Conservation (phyloP, 805 yeast species). For the Myxozyma neglecta region DNA sequence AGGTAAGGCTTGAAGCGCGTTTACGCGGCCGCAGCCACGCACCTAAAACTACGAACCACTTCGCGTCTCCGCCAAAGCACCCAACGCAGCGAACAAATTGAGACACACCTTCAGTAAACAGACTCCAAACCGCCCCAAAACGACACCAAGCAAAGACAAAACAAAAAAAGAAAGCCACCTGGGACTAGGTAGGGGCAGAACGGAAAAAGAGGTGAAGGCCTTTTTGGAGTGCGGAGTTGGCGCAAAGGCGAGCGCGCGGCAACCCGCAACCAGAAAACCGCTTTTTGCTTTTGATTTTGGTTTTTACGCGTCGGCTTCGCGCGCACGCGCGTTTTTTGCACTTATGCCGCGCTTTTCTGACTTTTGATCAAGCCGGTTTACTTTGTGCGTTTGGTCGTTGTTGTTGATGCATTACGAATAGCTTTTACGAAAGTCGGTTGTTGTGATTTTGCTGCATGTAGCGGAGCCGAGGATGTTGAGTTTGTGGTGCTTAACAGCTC, state of each 20-base stretch:
- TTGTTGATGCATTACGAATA: neutral
- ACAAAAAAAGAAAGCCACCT: neutral
- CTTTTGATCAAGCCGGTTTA: neutral
- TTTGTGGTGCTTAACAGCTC: no score
- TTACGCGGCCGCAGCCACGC: no score
- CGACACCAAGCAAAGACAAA: neutral
- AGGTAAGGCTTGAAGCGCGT: no score
- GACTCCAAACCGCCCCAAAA: neutral
- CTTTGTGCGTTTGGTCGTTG: neutral
- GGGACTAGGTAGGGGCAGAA: neutral
- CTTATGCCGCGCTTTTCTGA: neutral
- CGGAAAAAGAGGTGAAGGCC: neutral
- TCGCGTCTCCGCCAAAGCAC: neutral
- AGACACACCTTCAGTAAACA: neutral
- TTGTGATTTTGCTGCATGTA: no score
- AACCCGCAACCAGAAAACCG: conserved; percentile 3
- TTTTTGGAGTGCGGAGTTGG: neutral
- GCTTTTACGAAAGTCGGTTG: no score
- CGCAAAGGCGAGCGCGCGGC: neutral
- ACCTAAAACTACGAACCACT: no score
- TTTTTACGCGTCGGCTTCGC: conserved; percentile 7
- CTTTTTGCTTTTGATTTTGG: neutral
- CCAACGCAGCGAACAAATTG: neutral
- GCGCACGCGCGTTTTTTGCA: conserved; percentile 2
- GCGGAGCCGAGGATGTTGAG: no score